Conservation (phyloP, 768 basidiomycete genomes). For the Boletus reticuloceps region DNA sequence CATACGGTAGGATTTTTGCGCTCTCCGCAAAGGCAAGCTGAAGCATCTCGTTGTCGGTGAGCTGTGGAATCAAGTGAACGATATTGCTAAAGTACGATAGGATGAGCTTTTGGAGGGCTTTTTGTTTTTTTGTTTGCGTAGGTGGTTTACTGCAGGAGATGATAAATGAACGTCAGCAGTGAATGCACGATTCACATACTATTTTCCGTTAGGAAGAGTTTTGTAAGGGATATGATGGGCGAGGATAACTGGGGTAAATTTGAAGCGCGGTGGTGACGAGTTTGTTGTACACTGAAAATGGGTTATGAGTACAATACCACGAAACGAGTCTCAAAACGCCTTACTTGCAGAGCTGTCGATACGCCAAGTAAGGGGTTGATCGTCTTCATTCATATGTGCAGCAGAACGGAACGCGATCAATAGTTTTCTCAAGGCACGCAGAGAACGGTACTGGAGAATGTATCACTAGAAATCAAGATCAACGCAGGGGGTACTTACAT, state of each 20-base stretch:
- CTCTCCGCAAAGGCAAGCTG: conserved; percentile 79
- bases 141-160: conserved; percentile 72
- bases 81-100: conserved; percentile 89
- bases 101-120: conserved; percentile 81
- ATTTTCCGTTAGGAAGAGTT: conserved; percentile 75
- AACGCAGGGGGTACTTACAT: conserved; percentile 46
- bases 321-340: neutral
- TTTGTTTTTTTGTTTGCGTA: conserved; percentile 76
- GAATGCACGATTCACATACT: conserved; percentile 48
- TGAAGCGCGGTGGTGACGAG: conserved; percentile 80
- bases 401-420: conserved; percentile 91
- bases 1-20: conserved; percentile 86
- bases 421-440: conserved; percentile 79
- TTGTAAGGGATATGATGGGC: conserved; percentile 88
- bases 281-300: conserved; percentile 82
- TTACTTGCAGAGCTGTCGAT: conserved; percentile 69
- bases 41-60: conserved; percentile 63
- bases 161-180: neutral
- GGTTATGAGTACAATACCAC: neutral
- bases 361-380: conserved; percentile 75
- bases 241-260: conserved; percentile 88
- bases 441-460: conserved; percentile 68
- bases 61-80: conserved; percentile 72
- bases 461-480: neutral
- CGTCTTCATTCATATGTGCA: conserved; percentile 84